These are phyloP conservation scores for Blastocystis sp. DNA, from an alignment of 352 stramenopile genomes.

Conservation along the genomic window DNA sequence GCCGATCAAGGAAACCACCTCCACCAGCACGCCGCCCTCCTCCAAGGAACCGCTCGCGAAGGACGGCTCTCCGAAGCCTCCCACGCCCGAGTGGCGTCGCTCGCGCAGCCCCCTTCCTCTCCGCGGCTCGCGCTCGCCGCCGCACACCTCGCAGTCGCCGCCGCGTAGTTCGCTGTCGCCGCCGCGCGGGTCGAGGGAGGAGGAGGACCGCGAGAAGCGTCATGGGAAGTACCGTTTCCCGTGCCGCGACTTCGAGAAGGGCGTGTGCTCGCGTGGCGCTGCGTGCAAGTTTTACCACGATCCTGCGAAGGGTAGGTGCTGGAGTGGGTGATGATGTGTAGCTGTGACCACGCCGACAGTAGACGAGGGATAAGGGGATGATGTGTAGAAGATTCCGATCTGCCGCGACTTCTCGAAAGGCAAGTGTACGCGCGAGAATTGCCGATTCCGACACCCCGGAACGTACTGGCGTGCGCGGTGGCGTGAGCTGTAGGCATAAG, in stretches of 20 bases:
- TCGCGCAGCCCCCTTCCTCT: not conserved
- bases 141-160: not conserved
- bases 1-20: too few species aligned
- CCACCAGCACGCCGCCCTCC: too few species aligned
- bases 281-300: constrained; percentile 74
- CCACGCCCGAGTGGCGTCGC: not conserved
- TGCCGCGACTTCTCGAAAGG: constrained; percentile 55
- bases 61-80: not conserved
- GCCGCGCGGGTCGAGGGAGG: not conserved
- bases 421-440: constrained; percentile 63
- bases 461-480: not conserved
- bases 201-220: not conserved
- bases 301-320: constrained; percentile 64
- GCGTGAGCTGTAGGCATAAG: constrained; percentile 49
- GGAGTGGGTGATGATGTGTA: constrained; percentile 4
- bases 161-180: not conserved
- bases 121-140: not conserved
- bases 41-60: too few species aligned
- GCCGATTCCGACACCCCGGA: constrained; percentile 63
- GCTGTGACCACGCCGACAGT: constrained; percentile 52
- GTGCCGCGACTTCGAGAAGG: constrained; percentile 72
- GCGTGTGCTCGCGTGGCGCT: constrained; percentile 49
- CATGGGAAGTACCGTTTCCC: constrained; percentile 46
- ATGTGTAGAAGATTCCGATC: constrained; percentile 68
- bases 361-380: not conserved